phyloP scores from a whole-genome alignment of 768 basidiomycete species.

The Mycena amicta region DNA sequence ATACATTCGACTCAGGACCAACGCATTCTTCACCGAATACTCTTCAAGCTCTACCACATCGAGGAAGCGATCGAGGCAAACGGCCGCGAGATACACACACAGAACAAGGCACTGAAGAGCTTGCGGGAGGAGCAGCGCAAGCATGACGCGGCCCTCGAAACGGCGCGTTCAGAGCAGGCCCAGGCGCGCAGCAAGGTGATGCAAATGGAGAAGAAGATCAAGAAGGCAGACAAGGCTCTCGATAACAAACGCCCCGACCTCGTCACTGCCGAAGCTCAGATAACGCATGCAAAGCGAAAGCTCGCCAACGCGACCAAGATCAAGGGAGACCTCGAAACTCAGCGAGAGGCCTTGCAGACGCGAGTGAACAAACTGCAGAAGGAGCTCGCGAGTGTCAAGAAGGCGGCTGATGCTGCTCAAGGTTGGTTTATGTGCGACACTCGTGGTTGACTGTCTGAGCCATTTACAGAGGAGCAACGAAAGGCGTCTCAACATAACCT shows the following conservation, averaged over 20 bases:
- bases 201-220: slow-evolving; percentile 85
- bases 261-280: slow-evolving; percentile 82
- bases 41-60: slow-evolving; percentile 91
- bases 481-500: slow-evolving; percentile 73
- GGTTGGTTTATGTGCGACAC: slow-evolving; percentile 45
- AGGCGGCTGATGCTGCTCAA: slow-evolving; percentile 76
- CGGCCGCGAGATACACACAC: slow-evolving; percentile 65
- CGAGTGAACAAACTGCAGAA: slow-evolving; percentile 59
- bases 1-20: slow-evolving; percentile 58
- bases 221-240: slow-evolving; percentile 86
- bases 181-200: slow-evolving; percentile 72
- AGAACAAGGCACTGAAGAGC: slow-evolving; percentile 70
- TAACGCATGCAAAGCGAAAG: slow-evolving; percentile 83
- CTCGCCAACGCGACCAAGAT: slow-evolving; percentile 67
- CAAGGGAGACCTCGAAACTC: slow-evolving; percentile 64
- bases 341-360: slow-evolving; percentile 42
- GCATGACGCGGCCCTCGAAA: slow-evolving; percentile 72
- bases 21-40: slow-evolving; percentile 75
- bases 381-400: slow-evolving; percentile 68
- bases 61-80: slow-evolving; percentile 80
- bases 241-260: slow-evolving; percentile 90
- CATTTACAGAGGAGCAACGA: slow-evolving; percentile 66
- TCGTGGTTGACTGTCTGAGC: not conserved
- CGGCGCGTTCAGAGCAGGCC: slow-evolving; percentile 79
- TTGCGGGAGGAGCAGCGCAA: slow-evolving; percentile 69